These are phyloP conservation scores for Clavispora carvajalis DNA, from an alignment of 805 yeast genomes.

Conservation along the genomic window DNA sequence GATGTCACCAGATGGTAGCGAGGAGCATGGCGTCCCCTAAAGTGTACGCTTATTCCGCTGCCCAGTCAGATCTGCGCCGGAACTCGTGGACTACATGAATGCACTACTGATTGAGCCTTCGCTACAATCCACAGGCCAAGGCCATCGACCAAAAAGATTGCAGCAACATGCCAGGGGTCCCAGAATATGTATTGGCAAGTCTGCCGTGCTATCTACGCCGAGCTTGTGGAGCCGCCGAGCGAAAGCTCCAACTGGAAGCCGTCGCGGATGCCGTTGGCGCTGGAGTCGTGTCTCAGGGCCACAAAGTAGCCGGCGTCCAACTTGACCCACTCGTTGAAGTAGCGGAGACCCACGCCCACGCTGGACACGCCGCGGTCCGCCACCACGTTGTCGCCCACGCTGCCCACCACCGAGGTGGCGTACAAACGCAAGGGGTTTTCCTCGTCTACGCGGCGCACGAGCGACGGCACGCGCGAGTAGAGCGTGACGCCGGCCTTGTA, in stretches of 20 bases:
- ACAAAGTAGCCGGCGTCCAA: conserved; percentile 37
- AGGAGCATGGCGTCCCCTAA: too few relatives aligned
- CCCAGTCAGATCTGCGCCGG: too few relatives aligned
- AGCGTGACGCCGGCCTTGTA: conserved; percentile 53
- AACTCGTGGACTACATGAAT: too few relatives aligned
- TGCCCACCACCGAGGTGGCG: conserved; percentile 62
- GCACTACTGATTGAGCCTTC: too few relatives aligned
- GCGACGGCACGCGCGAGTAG: conserved; percentile 54
- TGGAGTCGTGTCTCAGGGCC: conserved; percentile 20
- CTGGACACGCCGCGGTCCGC: conserved; percentile 21
- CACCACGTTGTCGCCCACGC: conserved; percentile 32
- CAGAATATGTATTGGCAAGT: too few relatives aligned
- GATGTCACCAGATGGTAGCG: too few relatives aligned
- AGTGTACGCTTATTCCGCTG: too few relatives aligned
- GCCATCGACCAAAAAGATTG: too few relatives aligned
- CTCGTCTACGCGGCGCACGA: conserved; percentile 23
- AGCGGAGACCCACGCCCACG: conserved; percentile 34
- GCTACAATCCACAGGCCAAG: too few relatives aligned
- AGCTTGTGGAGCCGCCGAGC: conserved; percentile 26
- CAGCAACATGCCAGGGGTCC: too few relatives aligned
- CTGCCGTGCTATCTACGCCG: background rate
- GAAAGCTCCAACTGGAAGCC: conserved; percentile 36
- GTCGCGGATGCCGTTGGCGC: conserved; percentile 27
- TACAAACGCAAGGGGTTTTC: conserved; percentile 46
- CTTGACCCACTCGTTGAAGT: conserved; percentile 36